phyloP scores from a whole-genome alignment of 768 basidiomycete species.

The Pleurotus cornucopiae region DNA sequence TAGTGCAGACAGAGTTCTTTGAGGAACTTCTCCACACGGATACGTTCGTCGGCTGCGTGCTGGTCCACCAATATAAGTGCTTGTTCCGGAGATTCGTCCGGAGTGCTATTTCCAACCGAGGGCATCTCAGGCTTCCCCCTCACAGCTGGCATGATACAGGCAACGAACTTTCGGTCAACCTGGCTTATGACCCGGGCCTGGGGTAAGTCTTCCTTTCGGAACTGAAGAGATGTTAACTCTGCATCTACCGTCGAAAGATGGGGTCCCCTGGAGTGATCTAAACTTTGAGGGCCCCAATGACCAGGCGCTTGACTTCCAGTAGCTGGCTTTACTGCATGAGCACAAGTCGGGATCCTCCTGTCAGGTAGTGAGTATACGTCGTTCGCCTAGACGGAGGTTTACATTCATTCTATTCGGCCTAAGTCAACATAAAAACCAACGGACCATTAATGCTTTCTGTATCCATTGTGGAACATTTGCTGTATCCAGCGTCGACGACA shows the following conservation, averaged over 20 bases:
- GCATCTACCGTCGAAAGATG: neutral
- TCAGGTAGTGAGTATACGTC: conserved; percentile 39
- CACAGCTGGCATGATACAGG: conserved; percentile 50
- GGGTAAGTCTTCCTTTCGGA: conserved; percentile 51
- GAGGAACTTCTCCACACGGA: conserved; percentile 84
- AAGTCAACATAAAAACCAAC: conserved; percentile 10
- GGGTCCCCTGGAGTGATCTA: too few species aligned
- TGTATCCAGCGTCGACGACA: conserved; percentile 10
- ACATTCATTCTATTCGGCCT: too few species aligned
- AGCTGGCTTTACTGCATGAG: neutral
- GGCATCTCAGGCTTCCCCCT: conserved; percentile 13
- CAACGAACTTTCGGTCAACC: conserved; percentile 89
- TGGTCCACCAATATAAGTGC: conserved; percentile 85
- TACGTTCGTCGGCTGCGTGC: conserved; percentile 96
- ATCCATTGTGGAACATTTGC: conserved; percentile 59
- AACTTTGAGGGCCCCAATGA: too few species aligned
- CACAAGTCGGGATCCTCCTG: conserved; percentile 8
- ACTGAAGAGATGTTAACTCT: conserved; percentile 25
- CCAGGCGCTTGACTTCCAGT: conserved; percentile 5
- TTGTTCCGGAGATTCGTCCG: conserved; percentile 12
- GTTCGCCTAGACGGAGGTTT: conserved; percentile 40
- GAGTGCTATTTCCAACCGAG: conserved; percentile 9
- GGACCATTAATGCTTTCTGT: conserved; percentile 51
- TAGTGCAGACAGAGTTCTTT: conserved; percentile 70
- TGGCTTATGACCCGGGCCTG: conserved; percentile 69